Base-by-base conservation (phyloP, 495 filamentous ascomycete genomes). In the Podospora pseudocomata region DNA sequence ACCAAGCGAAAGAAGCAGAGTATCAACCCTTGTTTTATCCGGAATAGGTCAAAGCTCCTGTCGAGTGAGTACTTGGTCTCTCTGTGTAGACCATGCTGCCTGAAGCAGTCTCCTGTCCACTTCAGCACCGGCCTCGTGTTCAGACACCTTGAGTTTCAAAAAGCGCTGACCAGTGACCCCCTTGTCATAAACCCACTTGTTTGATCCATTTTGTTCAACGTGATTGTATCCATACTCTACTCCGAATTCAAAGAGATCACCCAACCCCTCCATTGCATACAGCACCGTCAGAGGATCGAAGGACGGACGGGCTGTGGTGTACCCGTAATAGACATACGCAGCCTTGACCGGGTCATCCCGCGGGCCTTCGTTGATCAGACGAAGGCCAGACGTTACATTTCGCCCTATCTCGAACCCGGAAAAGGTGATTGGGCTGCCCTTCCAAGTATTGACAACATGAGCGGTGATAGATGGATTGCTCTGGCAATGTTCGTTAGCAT, bases 211-310 rank as follows among this genome's bases (percentile, higher is more conserved):
- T 0, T 62, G 44, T 5, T 65, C 54, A 15, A 80, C 73, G 27
- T 72, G 34, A 56, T 81, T 81, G 59, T 74, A 74, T 20, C 79
- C 79, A 39, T 64, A 65, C 30, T 72, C 56, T 28, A 78, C 78
- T 9, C 75, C 77, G 2, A 72, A 68, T 54, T 76, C 71, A 56
- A 78, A 79, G 15, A 77, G 57, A 0, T 69, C 76, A 0, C 73
- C 75, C n/a, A 80, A 55, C 15, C 81, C 81, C 6, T 73, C 9
- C 34, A 82, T 78, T 5, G 79, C 83, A 56, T 85, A 84, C 18
- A 81, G 53, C 2, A 81, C 72, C 0, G 81, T 77, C 49, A 84
- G 68, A 3, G 80, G 81, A 69, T 85, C 83, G 80, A 80, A 85
- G 0, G 81, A 81, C 4, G 74, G 66, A 23, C 78, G 70, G 0